These are phyloP conservation scores for Globisporangium takayamanum DNA, from an alignment of 352 stramenopile genomes.

Conservation along the genomic window DNA sequence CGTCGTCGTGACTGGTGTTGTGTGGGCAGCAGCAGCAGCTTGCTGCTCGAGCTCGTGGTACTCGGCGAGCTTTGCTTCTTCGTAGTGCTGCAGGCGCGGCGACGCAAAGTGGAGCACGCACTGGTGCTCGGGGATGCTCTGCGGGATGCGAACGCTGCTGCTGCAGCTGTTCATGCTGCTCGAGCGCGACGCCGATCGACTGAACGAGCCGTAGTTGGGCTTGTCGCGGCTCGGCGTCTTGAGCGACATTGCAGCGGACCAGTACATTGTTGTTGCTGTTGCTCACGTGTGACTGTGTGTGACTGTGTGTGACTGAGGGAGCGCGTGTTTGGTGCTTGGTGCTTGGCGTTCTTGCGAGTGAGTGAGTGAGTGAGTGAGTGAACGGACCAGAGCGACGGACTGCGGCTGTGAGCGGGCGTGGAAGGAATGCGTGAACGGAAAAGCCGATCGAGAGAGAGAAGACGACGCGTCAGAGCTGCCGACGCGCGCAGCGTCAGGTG, in stretches of 20 bases:
- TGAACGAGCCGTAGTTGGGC: constrained; percentile 61
- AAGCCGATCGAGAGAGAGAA: not conserved
- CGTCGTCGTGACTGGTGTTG: not conserved
- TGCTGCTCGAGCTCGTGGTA: constrained; percentile 13
- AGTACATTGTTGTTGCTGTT: constrained; percentile 40
- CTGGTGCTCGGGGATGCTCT: constrained; percentile 75
- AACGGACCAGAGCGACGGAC: no score
- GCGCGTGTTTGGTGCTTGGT: constrained; percentile 1
- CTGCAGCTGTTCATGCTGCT: constrained; percentile 17
- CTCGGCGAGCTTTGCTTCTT: constrained; percentile 17
- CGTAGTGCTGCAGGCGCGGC: constrained; percentile 19
- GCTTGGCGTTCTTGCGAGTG: not conserved
- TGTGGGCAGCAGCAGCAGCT: not conserved
- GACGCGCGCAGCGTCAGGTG: constrained; percentile 9
- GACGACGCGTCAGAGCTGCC: constrained; percentile 6
- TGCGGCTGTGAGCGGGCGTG: not conserved
- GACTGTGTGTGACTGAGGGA: no score
- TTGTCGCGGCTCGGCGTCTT: constrained; percentile 29
- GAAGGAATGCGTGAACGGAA: not conserved
- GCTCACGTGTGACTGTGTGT: no score
- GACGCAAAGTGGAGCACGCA: constrained; percentile 55
- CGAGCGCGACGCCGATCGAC: constrained; percentile 3
- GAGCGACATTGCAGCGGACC: constrained; percentile 63
- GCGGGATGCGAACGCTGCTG: constrained; percentile 50
- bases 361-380: not conserved